Evolutionary conservation across 306 rosid species (phyloP).

Genomic region (Trichosanthes cucumerina): DNA sequence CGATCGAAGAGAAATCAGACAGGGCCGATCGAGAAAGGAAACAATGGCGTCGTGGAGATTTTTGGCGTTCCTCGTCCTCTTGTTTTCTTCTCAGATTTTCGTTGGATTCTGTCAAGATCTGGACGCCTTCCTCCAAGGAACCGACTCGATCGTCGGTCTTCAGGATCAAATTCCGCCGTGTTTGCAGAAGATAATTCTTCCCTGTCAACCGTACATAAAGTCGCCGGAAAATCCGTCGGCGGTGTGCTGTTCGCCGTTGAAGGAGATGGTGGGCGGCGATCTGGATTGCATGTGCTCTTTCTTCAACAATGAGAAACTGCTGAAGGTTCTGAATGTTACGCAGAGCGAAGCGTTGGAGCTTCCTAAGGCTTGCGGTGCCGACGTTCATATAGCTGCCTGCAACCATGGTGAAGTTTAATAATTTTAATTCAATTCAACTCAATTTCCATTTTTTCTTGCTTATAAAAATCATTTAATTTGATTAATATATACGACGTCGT

Average conservation of each 20-base stretch:
- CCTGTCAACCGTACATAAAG: slow-evolving; percentile 37
- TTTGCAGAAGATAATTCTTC: slow-evolving; percentile 37
- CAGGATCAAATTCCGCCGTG: slow-evolving; percentile 21
- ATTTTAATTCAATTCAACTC: too few relatives aligned
- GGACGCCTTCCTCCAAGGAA: too few relatives aligned
- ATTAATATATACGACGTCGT: background rate
- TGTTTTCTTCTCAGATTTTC: background rate
- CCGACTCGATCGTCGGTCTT: too few relatives aligned
- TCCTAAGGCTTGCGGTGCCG: slow-evolving; percentile 34
- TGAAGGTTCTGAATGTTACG: slow-evolving; percentile 15
- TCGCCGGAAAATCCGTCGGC: slow-evolving; percentile 12
- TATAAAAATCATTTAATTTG: too few relatives aligned
- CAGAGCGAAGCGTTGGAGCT: slow-evolving; percentile 34
- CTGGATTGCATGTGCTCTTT: slow-evolving; percentile 34
- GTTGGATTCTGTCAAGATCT: background rate
- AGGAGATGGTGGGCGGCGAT: slow-evolving; percentile 8
- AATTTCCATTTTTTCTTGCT: background rate
- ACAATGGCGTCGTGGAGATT: background rate
- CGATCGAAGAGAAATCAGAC: background rate
- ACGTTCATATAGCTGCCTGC: slow-evolving; percentile 29
- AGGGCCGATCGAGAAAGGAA: too few relatives aligned
- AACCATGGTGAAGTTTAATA: slow-evolving; percentile 18
- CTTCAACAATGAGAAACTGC: slow-evolving; percentile 11
- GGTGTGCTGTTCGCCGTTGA: slow-evolving; percentile 35
- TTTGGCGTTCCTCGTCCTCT: background rate